Conservation (phyloP, 2,329 filamentous ascomycete genomes). For the Calonectria montana region DNA sequence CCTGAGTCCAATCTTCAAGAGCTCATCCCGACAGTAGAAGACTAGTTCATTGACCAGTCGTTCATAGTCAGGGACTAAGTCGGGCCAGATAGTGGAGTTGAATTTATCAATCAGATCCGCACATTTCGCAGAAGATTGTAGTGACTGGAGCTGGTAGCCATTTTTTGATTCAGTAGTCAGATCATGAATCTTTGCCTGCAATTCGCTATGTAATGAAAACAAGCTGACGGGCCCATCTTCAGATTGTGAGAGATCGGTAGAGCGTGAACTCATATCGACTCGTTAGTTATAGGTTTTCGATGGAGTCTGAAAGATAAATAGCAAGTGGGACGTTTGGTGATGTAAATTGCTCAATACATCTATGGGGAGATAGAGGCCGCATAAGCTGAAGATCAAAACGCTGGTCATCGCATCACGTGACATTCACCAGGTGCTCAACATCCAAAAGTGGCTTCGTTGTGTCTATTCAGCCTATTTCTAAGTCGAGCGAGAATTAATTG, state of each 20-base stretch:
- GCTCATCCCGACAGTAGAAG: not conserved
- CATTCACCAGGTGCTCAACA: not conserved
- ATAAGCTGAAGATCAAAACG: not conserved
- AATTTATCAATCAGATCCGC: not conserved
- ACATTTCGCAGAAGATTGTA: not conserved
- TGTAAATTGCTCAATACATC: not conserved
- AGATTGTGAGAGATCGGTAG: not conserved
- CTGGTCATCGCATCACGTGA: not conserved
- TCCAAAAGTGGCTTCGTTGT: no score
- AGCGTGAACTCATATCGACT: not conserved
- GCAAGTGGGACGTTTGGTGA: not conserved
- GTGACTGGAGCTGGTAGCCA: not conserved
- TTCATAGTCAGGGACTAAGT: not conserved
- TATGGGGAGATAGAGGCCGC: not conserved
- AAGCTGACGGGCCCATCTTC: not conserved
- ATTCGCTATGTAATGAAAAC: not conserved
- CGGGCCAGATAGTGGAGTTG: not conserved
- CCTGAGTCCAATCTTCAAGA: not conserved
- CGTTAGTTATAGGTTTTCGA: not conserved
- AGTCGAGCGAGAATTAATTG: no score
- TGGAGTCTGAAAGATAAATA: not conserved
- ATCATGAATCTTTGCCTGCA: not conserved
- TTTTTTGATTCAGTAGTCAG: not conserved
- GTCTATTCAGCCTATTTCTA: no score
- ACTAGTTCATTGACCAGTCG: not conserved